Evolutionary conservation across 192 early-diverging fungal species (phyloP), one percentile per base, ranked within the genome.

Genomic region (Coemansia sp.): DNA sequence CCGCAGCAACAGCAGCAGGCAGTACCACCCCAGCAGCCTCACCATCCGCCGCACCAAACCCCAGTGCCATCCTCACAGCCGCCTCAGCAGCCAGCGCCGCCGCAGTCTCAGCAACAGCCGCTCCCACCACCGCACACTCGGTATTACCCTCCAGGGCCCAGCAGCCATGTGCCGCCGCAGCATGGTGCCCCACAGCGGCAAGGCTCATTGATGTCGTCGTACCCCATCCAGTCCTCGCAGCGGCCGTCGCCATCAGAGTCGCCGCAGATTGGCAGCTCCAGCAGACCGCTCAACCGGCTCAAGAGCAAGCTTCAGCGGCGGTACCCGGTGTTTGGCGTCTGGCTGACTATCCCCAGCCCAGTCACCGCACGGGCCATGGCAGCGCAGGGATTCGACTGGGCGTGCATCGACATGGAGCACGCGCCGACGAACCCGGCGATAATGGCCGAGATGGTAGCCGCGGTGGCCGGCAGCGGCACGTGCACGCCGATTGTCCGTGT

Each of bases 321-420:
- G 47, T 48, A 71, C 4, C 67, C 77, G 2, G 71, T 58, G 46
- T 71, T 70, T 63, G 77, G 77, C 27, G 59, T 80, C 6, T 80
- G 77, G 77, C 67, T 80, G 21, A 56, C 67, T 16, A 80, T 80
- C 18, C 77, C 77, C 6, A 80, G 77, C 50, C 67, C 67, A 0
- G 45, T 71, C 4, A 80, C 77, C 1, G 77, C 77, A 28, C 70
- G 77, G 12, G 62, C 63, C 54, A 38, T 80, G 63, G 70, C 77
- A 18, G 42, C 57, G 16, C 77, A 74, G 54, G 72, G 72, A 3
- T 80, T 80, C 9, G 77, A 80, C 61, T 80, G 77, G 77, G 77
- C 77, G 6, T 80, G 77, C 53, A 74, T 80, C 54, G 77, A 80
- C 49, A 80, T 80, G 77, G 77, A 74, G 61, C 77, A 80, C 46